Base-by-base conservation (phyloP, 768 basidiomycete genomes). In the Russula griseocarnosa region DNA sequence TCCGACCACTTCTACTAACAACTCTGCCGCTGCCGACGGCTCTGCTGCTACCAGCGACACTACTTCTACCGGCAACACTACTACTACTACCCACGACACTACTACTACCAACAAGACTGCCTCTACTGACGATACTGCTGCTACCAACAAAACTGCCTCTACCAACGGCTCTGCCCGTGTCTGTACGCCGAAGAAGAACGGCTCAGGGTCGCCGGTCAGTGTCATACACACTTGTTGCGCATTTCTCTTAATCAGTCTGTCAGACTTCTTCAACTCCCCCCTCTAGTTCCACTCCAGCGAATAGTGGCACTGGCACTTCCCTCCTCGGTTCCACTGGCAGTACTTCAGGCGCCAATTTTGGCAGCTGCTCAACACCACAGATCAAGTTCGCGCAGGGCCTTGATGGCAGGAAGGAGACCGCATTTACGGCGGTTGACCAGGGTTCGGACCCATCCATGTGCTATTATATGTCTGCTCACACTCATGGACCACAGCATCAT, bases 301-400 rank as follows among this genome's bases (percentile, higher is more conserved):
- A 18, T 16, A 40, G 6, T 40, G 16, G 16, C 38, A 40, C 38
- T 40, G 16, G 16, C 38, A 40, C 38, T 36, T 36, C 36, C 36
- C 36, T 36, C 36, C 11, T 36, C 38, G 7, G 16, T 40, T 36
- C 36, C 14, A n/a, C n/a, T n/a, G n/a, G n/a, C n/a, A 14, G 2
- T 36, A 10, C 46, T 57, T 40, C 61, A 5, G 50, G 40, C 8
- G 71, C 74, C 50, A 51, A 83, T 74, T 86, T 86, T 62, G 84
- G 84, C 42, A 76, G 71, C 24, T 86, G 84, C 75, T 74, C 81
- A 5, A 74, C 79, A 42, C 83, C 83, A 20, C 72, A 82, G 70
- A 83, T 86, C 61, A 76, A 80, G 61, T 86, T 85, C 65, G 83
- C 74, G 28, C 70, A 66, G 22, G 83, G 83, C 18, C 81, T 86